phyloP scores from a whole-genome alignment of 2,329 filamentous ascomycete genomes.

The Tolypocladium ophioglossoides region DNA sequence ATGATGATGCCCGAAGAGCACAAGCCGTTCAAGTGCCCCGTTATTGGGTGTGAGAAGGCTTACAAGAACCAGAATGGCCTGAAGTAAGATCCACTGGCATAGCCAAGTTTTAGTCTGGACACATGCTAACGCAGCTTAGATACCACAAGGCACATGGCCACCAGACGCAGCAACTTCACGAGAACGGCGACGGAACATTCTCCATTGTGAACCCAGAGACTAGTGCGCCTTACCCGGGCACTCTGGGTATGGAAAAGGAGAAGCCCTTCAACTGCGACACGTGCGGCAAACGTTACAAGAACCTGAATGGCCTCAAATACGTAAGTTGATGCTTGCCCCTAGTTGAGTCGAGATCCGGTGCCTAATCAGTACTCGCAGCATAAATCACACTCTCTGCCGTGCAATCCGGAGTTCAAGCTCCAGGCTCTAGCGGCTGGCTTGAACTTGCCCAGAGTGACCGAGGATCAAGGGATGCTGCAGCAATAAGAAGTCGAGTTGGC shows the following conservation, averaged over 20 bases:
- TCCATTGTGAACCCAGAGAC: slow-evolving; percentile 97
- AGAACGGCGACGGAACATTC: slow-evolving; percentile 94
- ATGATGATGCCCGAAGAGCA: slow-evolving; percentile 75
- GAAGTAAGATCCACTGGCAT: slow-evolving; percentile 51
- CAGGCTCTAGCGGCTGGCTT: slow-evolving; percentile 33
- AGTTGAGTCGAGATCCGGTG: neutral
- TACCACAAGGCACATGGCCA: slow-evolving; percentile 79
- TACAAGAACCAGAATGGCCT: slow-evolving; percentile 99
- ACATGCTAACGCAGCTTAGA: slow-evolving; percentile 22
- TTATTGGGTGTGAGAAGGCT: slow-evolving; percentile 97
- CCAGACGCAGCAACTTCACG: slow-evolving; percentile 90
- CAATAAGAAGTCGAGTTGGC: neutral
- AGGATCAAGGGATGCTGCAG: slow-evolving; percentile 30
- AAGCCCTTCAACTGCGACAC: slow-evolving; percentile 97
- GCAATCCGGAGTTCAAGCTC: slow-evolving; percentile 67
- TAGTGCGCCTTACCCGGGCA: slow-evolving; percentile 86
- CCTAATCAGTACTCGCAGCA: slow-evolving; percentile 33
- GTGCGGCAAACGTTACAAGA: slow-evolving; percentile 98
- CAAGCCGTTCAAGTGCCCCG: slow-evolving; percentile 95
- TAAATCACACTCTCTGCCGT: slow-evolving; percentile 76
- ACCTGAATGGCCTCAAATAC: slow-evolving; percentile 96
- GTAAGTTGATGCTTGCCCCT: slow-evolving; percentile 30
- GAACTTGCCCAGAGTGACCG: slow-evolving; percentile 31
- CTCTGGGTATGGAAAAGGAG: slow-evolving; percentile 98
- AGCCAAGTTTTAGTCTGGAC: neutral